A percentile compares a stretch with the other conserved stretches of the same genome.
Evolutionary conservation across 108 stramenopile species (phyloP).

Genomic region (Skeletonema menzelii): DNA sequence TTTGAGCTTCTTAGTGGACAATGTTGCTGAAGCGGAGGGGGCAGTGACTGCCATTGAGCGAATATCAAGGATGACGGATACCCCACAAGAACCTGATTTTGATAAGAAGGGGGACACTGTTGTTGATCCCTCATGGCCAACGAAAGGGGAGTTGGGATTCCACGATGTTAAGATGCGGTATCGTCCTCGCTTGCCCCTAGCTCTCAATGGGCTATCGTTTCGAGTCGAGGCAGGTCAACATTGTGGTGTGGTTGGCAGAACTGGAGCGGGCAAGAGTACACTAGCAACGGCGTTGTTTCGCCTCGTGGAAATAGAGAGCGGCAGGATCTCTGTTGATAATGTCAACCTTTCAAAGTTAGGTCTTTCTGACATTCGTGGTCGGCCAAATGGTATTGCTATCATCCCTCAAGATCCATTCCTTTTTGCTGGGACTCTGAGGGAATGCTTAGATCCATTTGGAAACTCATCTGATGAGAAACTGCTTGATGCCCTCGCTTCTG

Average conservation of each 20-base stretch:
- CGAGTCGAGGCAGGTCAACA: slow-evolving; percentile 63
- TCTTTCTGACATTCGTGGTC: slow-evolving; percentile 79
- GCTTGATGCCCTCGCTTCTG: slow-evolving; percentile 72
- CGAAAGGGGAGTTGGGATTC: slow-evolving; percentile 64
- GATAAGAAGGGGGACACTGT: slow-evolving; percentile 28
- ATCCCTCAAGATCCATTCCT: slow-evolving; percentile 97
- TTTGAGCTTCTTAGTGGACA: slow-evolving; percentile 75
- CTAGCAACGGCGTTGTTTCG: slow-evolving; percentile 76
- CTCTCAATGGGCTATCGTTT: slow-evolving; percentile 77
- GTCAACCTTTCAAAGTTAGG: slow-evolving; percentile 69
- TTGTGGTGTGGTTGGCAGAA: slow-evolving; percentile 78
- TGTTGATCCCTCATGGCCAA: slow-evolving; percentile 66
- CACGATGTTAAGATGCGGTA: slow-evolving; percentile 74
- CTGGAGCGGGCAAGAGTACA: slow-evolving; percentile 49
- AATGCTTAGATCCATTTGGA: slow-evolving; percentile 93
- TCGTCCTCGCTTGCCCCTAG: slow-evolving; percentile 67
- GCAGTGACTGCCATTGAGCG: slow-evolving; percentile 86
- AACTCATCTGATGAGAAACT: slow-evolving; percentile 66
- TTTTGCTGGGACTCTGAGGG: slow-evolving; percentile 89
- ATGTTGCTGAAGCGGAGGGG: slow-evolving; percentile 74
- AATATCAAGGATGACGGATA: slow-evolving; percentile 70
- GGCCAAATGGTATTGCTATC: slow-evolving; percentile 73
- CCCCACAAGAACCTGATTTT: slow-evolving; percentile 63
- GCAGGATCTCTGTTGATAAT: slow-evolving; percentile 79
- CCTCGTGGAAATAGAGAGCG: slow-evolving; percentile 81